Evolutionary conservation across 2,329 filamentous ascomycete genomes (phyloP), one percentile per base, ranked within the genome.

Genomic region (Verruconis gallopava): DNA sequence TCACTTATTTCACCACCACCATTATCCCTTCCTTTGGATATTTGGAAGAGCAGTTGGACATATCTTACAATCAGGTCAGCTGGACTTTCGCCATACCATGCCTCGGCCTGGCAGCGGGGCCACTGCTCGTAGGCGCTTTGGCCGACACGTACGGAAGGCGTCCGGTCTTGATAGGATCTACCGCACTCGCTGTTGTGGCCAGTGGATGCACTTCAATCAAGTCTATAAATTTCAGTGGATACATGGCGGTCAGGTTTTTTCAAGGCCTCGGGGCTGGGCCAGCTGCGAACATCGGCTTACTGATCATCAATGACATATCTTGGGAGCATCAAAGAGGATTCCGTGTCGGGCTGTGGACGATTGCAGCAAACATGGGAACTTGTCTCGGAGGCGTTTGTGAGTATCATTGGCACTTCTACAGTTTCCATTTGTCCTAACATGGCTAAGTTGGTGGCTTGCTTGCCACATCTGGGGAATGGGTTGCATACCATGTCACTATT

Each of bases 191-290:
- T 2, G 51, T 68, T 14, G 52, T 56, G 4, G 56, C 65, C 1
- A 68, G 64, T 0, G 55, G 66, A 18, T 62, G 64, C 3, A 61
- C 61, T 9, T 65, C 62, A 3, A n/a, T 30, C 9, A 51, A 56
- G 46, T 65, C 58, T 50, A 52, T 54, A 20, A 55, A 44, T 3
- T 71, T 71, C 50, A 48, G 53, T 2, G 64, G 64, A 0, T 75
- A 75, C 52, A 72, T 76, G 69, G 66, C 67, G n/a, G 69, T 68
- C 2, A 58, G 73, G 2, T 73, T 75, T 50, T 72, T 75, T 50
- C 71, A 76, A 50, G 72, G 72, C 0, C 59, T 75, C 6, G 72
- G 72, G 0, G 69, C 71, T 12, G 65, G 65, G 33, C 72, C 72
- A 3, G 69, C 66, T 1, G 62, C 68, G 3, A 74, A 68, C 2